Base-by-base conservation (phyloP, 306 rosid genomes). In the Clitoria ternatea region DNA sequence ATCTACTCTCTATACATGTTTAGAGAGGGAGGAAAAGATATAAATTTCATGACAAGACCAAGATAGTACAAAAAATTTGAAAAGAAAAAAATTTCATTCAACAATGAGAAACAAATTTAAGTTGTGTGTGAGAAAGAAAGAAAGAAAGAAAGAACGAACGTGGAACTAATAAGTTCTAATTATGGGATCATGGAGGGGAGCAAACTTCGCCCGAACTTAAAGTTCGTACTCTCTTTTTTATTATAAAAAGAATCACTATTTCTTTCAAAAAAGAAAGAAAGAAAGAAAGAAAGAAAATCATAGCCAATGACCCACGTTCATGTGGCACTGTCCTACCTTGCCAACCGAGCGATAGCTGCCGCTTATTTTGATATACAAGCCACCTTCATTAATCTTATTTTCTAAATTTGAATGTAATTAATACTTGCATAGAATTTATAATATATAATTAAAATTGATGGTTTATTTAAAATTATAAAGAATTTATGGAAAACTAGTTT, bases 111-210 rank as follows among this genome's bases (percentile, higher is more conserved):
- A 15, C 42, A 44, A 15, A 14, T 3, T 33, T 15, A 43, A 14
- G 48, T 37, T 61, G 49, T 61, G 64, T 30, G 49, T 36, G 83
- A 64, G 71, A 79, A 72, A 72, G 73, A 82, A 29, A 5, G 5
- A 5, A 29, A 57, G 69, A 77, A 77, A 72, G 69, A 86, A n/a
- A n/a, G n/a, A n/a, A n/a, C n/a, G 67, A 82, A 76, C 55, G 78
- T 74, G 68, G 37, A 75, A 62, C 42, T 42, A 22, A 62, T 77
- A 74, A 83, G 59, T 19, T 70, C 40, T 73, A 71, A 57, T 74
- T 52, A 81, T 79, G 87, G 61, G 76, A 82, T 87, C 79, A 86
- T 82, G 96, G 94, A 82, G 54, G 86, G 75, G 92, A 86, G 95
- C 54, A 84, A 86, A 79, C 73, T 63, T 84, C 90, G 95, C 62